phyloP scores from a whole-genome alignment of 306 rosid genomes.

The Gillenia trifoliata region DNA sequence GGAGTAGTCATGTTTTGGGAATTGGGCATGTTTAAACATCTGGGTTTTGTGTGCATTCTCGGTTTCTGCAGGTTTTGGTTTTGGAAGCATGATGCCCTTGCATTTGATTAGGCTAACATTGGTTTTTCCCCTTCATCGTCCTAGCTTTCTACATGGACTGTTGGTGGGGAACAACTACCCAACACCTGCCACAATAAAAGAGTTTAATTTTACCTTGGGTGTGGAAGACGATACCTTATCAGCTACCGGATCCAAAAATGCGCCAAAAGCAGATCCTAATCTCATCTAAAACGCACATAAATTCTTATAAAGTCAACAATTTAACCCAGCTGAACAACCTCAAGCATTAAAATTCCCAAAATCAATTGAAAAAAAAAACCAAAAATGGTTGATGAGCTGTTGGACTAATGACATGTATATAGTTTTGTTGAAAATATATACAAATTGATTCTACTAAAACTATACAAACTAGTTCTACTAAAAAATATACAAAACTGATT shows the following conservation, averaged over 20 bases:
- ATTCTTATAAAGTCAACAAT: neutral
- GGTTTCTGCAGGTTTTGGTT: neutral
- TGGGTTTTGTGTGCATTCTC: neutral
- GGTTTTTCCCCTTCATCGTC: neutral
- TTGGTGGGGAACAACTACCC: constrained; percentile 79
- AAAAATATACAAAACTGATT: too few relatives aligned
- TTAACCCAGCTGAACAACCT: too few relatives aligned
- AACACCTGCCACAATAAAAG: too few relatives aligned
- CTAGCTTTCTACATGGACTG: constrained; percentile 80
- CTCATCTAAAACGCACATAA: constrained; percentile 59
- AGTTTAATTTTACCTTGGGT: too few relatives aligned
- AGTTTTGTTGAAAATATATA: too few relatives aligned
- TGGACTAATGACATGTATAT: too few relatives aligned
- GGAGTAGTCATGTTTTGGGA: neutral
- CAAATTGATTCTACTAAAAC: too few relatives aligned
- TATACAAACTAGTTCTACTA: too few relatives aligned
- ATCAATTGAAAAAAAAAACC: neutral
- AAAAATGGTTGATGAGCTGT: too few relatives aligned
- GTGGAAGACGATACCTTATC: constrained; percentile 73
- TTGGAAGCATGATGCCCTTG: neutral
- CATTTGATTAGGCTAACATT: neutral
- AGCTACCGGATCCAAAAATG: constrained; percentile 96
- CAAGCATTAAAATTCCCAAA: neutral
- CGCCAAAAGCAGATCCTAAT: constrained; percentile 88
- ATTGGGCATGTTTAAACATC: neutral